Conservation (phyloP, 805 yeast genomes). For the Novakomyces olei region DNA sequence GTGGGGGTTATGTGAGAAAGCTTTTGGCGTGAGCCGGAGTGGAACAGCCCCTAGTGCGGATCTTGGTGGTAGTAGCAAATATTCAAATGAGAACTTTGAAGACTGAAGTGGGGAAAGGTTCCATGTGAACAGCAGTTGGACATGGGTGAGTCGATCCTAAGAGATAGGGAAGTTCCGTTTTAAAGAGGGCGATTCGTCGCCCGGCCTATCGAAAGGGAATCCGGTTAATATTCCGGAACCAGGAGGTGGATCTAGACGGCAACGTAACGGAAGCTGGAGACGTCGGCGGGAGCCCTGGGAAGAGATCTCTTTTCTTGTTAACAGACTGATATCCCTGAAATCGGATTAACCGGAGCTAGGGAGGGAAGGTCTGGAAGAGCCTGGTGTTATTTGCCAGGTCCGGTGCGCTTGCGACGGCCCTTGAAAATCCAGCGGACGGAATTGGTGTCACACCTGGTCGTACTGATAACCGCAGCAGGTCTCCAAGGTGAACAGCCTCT, state of each 20-base stretch:
- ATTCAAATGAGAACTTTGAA: slow-evolving; percentile 23
- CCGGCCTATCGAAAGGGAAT: slow-evolving; percentile 22
- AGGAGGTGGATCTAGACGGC: slow-evolving; percentile 23
- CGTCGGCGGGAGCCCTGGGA: slow-evolving; percentile 24
- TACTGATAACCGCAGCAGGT: slow-evolving; percentile 26
- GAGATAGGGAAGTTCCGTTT: slow-evolving; percentile 22
- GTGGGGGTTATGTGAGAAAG: slow-evolving; percentile 22
- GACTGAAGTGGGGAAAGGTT: slow-evolving; percentile 24
- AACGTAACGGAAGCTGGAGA: slow-evolving; percentile 24
- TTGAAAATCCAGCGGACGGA: slow-evolving; percentile 23
- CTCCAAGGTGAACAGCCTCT: slow-evolving; percentile 27
- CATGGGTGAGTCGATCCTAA: slow-evolving; percentile 25
- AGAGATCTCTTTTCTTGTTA: slow-evolving; percentile 23
- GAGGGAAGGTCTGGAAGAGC: slow-evolving; percentile 22
- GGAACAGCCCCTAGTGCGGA: slow-evolving; percentile 23
- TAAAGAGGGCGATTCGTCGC: slow-evolving; percentile 18
- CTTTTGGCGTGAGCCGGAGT: slow-evolving; percentile 22
- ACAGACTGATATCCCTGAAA: slow-evolving; percentile 22
- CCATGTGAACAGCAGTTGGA: slow-evolving; percentile 24
- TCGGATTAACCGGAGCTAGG: slow-evolving; percentile 23
- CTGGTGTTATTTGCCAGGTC: slow-evolving; percentile 18
- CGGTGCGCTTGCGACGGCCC: slow-evolving; percentile 23
- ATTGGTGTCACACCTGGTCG: slow-evolving; percentile 22
- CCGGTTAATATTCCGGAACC: slow-evolving; percentile 25
- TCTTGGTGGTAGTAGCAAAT: slow-evolving; percentile 24